Conservation (phyloP, 345 rosid species). For the Anastatica hierochuntica region DNA sequence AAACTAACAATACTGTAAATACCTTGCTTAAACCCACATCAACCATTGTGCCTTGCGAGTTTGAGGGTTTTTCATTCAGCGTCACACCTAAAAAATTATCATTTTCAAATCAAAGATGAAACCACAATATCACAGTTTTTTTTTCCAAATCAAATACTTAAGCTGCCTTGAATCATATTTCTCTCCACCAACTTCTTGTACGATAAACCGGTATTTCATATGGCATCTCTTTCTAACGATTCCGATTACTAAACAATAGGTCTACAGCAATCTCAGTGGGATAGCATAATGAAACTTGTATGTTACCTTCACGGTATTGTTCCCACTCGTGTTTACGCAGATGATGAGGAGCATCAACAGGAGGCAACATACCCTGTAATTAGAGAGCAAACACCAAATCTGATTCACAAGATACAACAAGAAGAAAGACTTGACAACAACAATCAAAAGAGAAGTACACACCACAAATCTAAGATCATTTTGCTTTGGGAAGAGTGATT, state of each 20-base stretch:
- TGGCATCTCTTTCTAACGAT: no score
- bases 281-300: no score
- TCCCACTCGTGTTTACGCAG: conserved; percentile 96
- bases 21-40: conserved; percentile 94
- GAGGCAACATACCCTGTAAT: conserved; percentile 84
- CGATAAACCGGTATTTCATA: no score
- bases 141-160: not conserved
- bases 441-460: conserved; percentile 15
- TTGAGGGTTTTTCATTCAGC: conserved; percentile 41
- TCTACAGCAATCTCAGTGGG: not conserved
- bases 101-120: conserved; percentile 1
- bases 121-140: not conserved
- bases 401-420: not conserved
- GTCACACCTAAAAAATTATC: conserved; percentile 54
- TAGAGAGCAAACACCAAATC: not conserved
- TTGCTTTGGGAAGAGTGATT: conserved; percentile 71
- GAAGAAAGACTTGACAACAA: not conserved
- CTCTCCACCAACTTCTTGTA: not conserved
- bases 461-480: conserved; percentile 81
- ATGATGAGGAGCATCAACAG: conserved; percentile 98
- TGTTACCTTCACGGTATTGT: conserved; percentile 69
- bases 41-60: conserved; percentile 43
- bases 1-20: conserved; percentile 6
- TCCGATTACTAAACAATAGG: no score
- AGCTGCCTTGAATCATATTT: not conserved